Percentiles rank a stretch among this genome's conserved stretches.
These are phyloP conservation scores for Coniochaeta sp. DNA, from an alignment of 2,329 filamentous ascomycete genomes.

Conservation along the genomic window DNA sequence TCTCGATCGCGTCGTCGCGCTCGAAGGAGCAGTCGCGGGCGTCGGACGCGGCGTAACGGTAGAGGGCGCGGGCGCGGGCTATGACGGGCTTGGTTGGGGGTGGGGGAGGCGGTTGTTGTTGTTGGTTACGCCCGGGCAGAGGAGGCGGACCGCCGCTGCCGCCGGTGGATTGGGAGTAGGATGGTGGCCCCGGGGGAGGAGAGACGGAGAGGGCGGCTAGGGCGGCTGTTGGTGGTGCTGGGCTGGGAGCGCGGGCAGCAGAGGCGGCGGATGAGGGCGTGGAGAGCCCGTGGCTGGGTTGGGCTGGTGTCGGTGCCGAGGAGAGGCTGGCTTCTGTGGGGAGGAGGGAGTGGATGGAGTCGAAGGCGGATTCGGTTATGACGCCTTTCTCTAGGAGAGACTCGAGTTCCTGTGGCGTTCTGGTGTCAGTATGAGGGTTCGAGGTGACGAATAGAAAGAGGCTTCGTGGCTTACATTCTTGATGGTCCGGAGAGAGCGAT, in stretches of 20 bases:
- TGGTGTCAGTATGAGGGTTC: conserved; percentile 12
- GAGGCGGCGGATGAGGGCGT: conserved; percentile 21
- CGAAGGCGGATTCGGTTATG: conserved; percentile 69
- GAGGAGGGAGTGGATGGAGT: conserved; percentile 66
- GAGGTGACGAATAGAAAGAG: not conserved
- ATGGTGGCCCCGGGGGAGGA: conserved; percentile 24
- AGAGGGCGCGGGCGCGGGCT: conserved; percentile 71
- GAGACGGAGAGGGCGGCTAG: conserved; percentile 33
- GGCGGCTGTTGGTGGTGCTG: conserved; percentile 25
- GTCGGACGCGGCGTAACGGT: conserved; percentile 73
- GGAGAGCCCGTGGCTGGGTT: conserved; percentile 20
- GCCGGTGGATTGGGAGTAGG: conserved; percentile 42
- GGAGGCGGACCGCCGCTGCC: conserved; percentile 23
- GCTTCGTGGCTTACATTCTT: conserved; percentile 57
- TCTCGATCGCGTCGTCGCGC: conserved; percentile 71
- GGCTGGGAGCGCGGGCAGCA: conserved; percentile 15
- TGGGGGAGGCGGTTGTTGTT: too few species aligned
- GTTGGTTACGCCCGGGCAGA: conserved; percentile 18
- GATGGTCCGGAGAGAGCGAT: conserved; percentile 80
- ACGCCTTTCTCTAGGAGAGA: conserved; percentile 76
- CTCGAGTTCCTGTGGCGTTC: conserved; percentile 84
- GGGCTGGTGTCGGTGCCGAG: conserved; percentile 34
- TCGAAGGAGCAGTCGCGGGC: conserved; percentile 75
- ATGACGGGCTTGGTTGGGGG: conserved; percentile 51
- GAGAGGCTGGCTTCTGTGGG: conserved; percentile 62